Evolutionary conservation across 1,139 yeast species (phyloP), one percentile per base, ranked within the genome.

Genomic region (Geotrichum restrictum): DNA sequence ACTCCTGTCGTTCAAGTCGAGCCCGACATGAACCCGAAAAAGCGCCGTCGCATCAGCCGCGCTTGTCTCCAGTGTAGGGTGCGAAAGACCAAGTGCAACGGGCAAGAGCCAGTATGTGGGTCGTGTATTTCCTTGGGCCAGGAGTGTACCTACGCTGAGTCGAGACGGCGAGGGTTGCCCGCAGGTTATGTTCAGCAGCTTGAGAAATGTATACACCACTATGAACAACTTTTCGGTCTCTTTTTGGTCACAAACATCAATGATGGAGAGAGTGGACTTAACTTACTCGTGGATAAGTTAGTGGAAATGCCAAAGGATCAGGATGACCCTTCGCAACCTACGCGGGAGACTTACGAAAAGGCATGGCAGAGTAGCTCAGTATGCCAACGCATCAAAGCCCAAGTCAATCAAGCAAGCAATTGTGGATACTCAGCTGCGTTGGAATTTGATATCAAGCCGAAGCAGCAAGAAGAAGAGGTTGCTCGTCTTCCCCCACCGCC

Each of bases 51-150:
- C 45, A 69, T 65, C 14, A 54, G 68, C 16, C 61, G 62, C 48
- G 73, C 73, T 10, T 69, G 73, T 57, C 66, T 67, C 44, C 66
- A 65, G 51, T 69, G 73, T 56, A 63, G 72, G 49, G 66, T 59
- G 45, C 61, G 71, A 38, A 69, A 69, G 53, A 64, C 68, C 42
- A 68, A 67, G 54, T 69, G 73, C 58, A 67, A 64, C 42, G 63
- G 65, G 22, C 40, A 49, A 37, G 49, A 46, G 43, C 62, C 62
- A 8, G 49, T 52, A 7, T 60, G 63, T 48, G 51, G 55, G 10
- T 43, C 53, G 24, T 60, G 63, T 40, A 19, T 45, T 5, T 46
- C 53, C 34, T 21, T 53, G 8, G 57, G 54, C 13, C 57, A 52
- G 24, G 41, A 50, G 19, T 61, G 64, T 41, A 51, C 54, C 22